These are phyloP conservation scores for Ascochyta pisi DNA, from an alignment of 2,329 filamentous ascomycete genomes.

Conservation along the genomic window DNA sequence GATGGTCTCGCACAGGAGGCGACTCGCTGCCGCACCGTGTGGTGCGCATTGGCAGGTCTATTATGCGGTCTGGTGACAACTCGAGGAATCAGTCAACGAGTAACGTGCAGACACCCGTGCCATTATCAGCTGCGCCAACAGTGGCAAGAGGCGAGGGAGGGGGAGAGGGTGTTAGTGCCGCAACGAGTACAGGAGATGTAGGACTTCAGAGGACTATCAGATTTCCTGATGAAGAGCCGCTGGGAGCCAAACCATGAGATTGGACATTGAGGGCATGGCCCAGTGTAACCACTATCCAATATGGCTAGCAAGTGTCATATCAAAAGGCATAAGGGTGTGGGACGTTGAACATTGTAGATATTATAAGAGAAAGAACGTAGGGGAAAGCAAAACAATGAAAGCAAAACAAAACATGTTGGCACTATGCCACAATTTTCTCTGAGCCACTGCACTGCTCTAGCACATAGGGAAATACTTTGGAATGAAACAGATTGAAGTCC, in stretches of 20 bases:
- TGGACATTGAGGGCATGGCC: too few species aligned
- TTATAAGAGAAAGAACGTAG: too few species aligned
- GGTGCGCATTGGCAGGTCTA: conserved; percentile 44
- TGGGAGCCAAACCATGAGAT: not conserved
- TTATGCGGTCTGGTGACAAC: conserved; percentile 34
- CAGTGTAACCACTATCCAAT: too few species aligned
- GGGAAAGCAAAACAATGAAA: too few species aligned
- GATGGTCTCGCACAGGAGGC: conserved; percentile 26
- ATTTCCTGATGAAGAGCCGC: conserved; percentile 35
- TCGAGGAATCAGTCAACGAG: conserved; percentile 17
- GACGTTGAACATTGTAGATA: too few species aligned
- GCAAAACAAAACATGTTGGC: too few species aligned
- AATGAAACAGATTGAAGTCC: too few species aligned
- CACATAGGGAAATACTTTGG: too few species aligned
- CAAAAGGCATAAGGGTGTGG: too few species aligned
- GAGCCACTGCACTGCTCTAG: too few species aligned
- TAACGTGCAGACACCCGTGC: conserved; percentile 13
- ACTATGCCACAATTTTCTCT: too few species aligned
- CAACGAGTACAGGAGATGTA: not conserved
- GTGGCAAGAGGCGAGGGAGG: conserved; percentile 14
- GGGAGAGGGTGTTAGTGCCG: not conserved
- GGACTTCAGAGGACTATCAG: conserved; percentile 35
- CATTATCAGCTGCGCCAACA: conserved; percentile 14
- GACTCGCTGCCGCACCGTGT: conserved; percentile 38
- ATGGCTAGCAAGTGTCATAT: too few species aligned